Conservation (phyloP, 805 yeast genomes). For the Candida incommunis region DNA sequence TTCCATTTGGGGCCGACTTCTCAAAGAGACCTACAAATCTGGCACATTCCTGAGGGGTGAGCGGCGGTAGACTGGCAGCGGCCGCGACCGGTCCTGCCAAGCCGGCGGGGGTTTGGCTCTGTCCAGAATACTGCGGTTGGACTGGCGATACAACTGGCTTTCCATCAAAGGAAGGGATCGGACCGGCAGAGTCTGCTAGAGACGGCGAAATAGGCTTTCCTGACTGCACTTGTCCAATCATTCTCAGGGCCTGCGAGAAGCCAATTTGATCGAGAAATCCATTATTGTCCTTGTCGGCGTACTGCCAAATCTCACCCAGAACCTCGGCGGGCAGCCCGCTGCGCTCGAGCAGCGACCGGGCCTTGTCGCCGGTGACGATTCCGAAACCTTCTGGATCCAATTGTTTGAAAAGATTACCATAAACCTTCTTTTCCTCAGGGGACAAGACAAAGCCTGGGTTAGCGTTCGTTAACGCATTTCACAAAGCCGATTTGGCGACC, state of each 20-base stretch:
- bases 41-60: slow-evolving; percentile 21
- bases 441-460: slow-evolving; percentile 26
- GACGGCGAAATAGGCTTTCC: slow-evolving; percentile 46
- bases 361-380: slow-evolving; percentile 74
- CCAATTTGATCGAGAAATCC: slow-evolving; percentile 75
- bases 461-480: too few relatives aligned
- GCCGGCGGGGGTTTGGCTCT: background rate
- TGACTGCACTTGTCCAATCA: slow-evolving; percentile 74
- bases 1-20: slow-evolving; percentile 43
- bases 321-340: slow-evolving; percentile 67
- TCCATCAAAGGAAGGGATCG: slow-evolving; percentile 45
- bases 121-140: background rate
- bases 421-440: slow-evolving; percentile 62
- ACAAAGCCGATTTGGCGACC: too few relatives aligned
- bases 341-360: slow-evolving; percentile 70
- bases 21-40: slow-evolving; percentile 39
- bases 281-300: slow-evolving; percentile 77
- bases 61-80: slow-evolving; percentile 20
- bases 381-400: slow-evolving; percentile 73
- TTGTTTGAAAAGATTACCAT: slow-evolving; percentile 60
- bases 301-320: slow-evolving; percentile 86
- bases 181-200: slow-evolving; percentile 41
- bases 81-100: background rate
- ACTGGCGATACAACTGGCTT: background rate
- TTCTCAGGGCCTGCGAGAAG: slow-evolving; percentile 74